Evolutionary conservation across 164 flowering plant species (phyloP).

Genomic region (Sedum album): DNA sequence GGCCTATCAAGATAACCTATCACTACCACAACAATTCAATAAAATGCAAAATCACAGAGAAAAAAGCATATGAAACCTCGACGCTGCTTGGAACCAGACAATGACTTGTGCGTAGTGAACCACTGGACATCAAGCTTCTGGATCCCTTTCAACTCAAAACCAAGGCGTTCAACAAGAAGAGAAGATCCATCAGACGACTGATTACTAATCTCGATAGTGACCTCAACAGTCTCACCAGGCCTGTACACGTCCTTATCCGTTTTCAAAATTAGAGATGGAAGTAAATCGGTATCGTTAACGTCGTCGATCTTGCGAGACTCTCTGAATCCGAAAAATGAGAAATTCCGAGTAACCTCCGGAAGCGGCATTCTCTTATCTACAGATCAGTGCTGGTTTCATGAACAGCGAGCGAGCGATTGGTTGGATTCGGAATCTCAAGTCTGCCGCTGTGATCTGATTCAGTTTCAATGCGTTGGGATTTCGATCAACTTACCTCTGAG

Average conservation of each 20-base stretch:
- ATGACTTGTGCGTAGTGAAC: slow-evolving; percentile 62
- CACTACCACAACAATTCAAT: neutral
- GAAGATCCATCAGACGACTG: slow-evolving; percentile 24
- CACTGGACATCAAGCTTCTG: slow-evolving; percentile 89
- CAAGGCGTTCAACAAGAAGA: slow-evolving; percentile 53
- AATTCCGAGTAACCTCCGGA: slow-evolving; percentile 23
- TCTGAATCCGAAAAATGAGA: slow-evolving; percentile 54
- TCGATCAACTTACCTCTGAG: neutral
- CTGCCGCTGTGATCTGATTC: neutral
- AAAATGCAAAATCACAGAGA: neutral
- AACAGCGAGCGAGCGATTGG: neutral
- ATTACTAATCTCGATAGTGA: slow-evolving; percentile 46
- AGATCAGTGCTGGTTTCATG: neutral
- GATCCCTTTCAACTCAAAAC: slow-evolving; percentile 72
- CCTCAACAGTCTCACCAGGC: slow-evolving; percentile 65
- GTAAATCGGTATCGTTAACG: slow-evolving; percentile 12
- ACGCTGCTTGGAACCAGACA: slow-evolving; percentile 51
- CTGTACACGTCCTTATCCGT: slow-evolving; percentile 71
- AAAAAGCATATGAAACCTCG: slow-evolving; percentile 50
- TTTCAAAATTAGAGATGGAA: slow-evolving; percentile 45
- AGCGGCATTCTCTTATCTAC: slow-evolving; percentile 11
- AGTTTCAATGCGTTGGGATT: neutral
- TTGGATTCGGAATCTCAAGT: neutral
- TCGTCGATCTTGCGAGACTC: slow-evolving; percentile 17
- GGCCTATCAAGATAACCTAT: too few relatives aligned